These are phyloP conservation scores for Rubia balearica DNA, from an alignment of 305 asterid genomes.

Conservation along the genomic window DNA sequence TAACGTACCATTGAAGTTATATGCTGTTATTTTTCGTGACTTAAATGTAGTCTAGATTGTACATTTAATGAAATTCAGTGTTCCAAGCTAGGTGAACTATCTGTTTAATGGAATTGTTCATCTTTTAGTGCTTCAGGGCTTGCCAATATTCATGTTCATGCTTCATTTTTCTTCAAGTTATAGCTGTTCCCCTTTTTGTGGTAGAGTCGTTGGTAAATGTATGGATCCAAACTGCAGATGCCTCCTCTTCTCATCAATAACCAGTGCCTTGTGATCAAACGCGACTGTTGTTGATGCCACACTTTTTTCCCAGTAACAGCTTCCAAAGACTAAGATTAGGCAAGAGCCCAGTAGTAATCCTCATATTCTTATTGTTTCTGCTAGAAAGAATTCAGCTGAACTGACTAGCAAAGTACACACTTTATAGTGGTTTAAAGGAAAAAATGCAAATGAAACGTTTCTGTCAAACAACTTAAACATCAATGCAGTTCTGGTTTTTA, in stretches of 20 bases:
- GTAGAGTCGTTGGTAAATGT: constrained; percentile 42
- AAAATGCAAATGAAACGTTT: neutral
- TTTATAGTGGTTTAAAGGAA: neutral
- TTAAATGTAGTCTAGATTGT: neutral
- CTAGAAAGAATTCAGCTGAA: constrained; percentile 2
- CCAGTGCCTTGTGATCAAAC: constrained; percentile 61
- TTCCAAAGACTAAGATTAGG: constrained; percentile 27
- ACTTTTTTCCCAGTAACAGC: constrained; percentile 21
- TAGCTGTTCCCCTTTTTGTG: neutral
- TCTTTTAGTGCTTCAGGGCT: neutral
- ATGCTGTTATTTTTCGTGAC: neutral
- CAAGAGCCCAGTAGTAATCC: constrained; percentile 24
- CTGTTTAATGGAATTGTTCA: neutral
- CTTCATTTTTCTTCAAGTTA: neutral
- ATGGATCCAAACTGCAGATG: constrained; percentile 73
- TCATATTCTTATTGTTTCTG: constrained; percentile 22
- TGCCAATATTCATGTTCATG: neutral
- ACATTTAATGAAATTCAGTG: neutral
- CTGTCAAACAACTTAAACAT: neutral
- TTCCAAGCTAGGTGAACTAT: neutral
- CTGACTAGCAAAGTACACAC: neutral
- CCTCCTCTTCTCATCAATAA: constrained; percentile 71
- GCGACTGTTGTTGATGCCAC: constrained; percentile 41
- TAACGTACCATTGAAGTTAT: no score
- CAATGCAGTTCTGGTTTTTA: constrained; percentile 1